A percentile compares a stretch with the other conserved stretches of the same genome.
Evolutionary conservation across 495 filamentous ascomycete genomes (phyloP).

Genomic region (Neurospora discreta): DNA sequence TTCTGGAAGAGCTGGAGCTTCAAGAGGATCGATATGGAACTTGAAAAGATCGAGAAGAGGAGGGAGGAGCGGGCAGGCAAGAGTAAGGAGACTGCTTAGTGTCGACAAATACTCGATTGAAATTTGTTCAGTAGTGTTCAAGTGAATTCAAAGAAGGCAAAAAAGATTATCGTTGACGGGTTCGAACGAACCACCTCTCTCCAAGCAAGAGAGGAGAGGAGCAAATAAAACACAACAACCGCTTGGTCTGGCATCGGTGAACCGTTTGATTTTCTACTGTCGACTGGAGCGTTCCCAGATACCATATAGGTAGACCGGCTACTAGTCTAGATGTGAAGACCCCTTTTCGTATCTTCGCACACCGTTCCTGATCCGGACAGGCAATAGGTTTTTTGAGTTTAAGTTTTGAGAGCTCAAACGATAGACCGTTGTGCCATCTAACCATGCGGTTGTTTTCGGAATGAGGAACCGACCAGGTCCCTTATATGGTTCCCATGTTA

Average conservation of each 20-base stretch:
- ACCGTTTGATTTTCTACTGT: neutral
- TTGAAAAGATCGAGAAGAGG: constrained; percentile 24
- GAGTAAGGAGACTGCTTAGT: neutral
- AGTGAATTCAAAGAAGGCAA: neutral
- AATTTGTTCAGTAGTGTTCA: neutral
- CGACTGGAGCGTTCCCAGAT: neutral
- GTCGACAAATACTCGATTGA: too few relatives aligned
- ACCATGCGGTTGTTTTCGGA: neutral
- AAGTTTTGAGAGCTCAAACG: neutral
- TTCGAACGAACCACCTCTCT: neutral
- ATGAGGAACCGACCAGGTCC: neutral
- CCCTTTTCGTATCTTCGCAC: neutral
- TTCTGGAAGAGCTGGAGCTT: constrained; percentile 38
- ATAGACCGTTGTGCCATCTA: neutral
- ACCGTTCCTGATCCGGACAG: neutral
- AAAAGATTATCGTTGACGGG: neutral
- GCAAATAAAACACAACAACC: neutral
- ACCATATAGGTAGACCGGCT: neutral
- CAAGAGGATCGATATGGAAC: constrained; percentile 40
- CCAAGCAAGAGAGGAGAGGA: neutral
- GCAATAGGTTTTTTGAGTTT: neutral
- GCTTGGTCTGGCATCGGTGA: neutral
- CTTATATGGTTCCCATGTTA: neutral
- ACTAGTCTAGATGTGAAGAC: neutral
- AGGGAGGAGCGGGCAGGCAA: constrained; percentile 16